Conservation (phyloP, 2,329 filamentous ascomycete genomes). For the Rhinocladiella mackenziei region DNA sequence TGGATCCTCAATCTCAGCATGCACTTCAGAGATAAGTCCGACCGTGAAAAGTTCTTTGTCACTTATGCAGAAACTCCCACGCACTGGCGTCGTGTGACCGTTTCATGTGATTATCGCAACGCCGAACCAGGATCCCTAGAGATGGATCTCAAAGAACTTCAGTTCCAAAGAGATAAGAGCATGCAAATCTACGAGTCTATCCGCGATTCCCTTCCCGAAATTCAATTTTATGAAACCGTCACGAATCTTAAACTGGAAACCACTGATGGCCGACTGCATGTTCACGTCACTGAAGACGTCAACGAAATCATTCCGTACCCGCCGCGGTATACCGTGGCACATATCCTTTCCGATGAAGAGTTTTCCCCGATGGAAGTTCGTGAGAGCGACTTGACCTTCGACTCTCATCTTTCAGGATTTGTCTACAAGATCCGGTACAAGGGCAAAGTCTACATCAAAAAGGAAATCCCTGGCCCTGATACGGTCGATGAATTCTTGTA, state of each 20-base stretch:
- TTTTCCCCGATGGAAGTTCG: constrained; percentile 53
- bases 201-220: constrained; percentile 83
- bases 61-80: constrained; percentile 80
- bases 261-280: constrained; percentile 78
- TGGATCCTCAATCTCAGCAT: constrained; percentile 99
- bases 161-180: constrained; percentile 87
- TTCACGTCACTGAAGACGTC: constrained; percentile 95
- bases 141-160: constrained; percentile 69
- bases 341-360: constrained; percentile 51
- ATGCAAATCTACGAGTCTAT: constrained; percentile 92
- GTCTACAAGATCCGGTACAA: constrained; percentile 84
- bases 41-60: constrained; percentile 95
- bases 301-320: constrained; percentile 94
- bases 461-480: constrained; percentile 94
- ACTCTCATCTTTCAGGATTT: constrained; percentile 92
- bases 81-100: constrained; percentile 80
- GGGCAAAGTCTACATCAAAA: constrained; percentile 76
- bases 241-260: constrained; percentile 95
- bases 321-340: constrained; percentile 64
- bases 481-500: constrained; percentile 96
- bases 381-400: constrained; percentile 76
- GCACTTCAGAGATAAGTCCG: constrained; percentile 92
- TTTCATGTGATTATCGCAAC: constrained; percentile 87
- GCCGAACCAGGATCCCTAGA: constrained; percentile 79
- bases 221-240: constrained; percentile 92